Percentiles rank a stretch among this genome's conserved stretches.
These are phyloP conservation scores for Wickerhamiella galacta DNA, from an alignment of 805 yeast genomes.

Conservation along the genomic window DNA sequence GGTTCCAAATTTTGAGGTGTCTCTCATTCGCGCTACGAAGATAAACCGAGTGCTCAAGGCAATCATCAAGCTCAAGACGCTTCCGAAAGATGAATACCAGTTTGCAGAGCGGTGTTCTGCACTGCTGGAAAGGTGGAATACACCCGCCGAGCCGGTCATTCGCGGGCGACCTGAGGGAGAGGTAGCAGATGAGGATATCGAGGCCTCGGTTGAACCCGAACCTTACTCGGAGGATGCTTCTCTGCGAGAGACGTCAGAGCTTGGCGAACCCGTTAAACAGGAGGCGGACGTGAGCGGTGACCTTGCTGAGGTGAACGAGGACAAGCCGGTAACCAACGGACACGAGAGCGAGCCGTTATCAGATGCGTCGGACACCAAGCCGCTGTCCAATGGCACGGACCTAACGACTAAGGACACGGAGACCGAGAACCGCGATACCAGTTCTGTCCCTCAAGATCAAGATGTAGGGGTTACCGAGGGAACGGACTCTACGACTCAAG, in stretches of 20 bases:
- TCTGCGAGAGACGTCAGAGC: too few relatives aligned
- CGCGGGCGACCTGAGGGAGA: slow-evolving; percentile 15
- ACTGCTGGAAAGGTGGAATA: slow-evolving; percentile 9
- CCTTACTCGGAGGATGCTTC: too few relatives aligned
- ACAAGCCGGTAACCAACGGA: too few relatives aligned
- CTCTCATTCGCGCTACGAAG: slow-evolving; percentile 13
- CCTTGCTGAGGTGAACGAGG: too few relatives aligned
- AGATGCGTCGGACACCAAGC: too few relatives aligned
- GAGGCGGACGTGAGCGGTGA: background rate
- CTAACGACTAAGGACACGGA: background rate
- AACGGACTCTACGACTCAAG: background rate
- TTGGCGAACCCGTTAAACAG: background rate
- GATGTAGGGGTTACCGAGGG: background rate
- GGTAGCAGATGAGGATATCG: slow-evolving; percentile 11
- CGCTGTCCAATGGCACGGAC: too few relatives aligned
- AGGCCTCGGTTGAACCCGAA: slow-evolving; percentile 5
- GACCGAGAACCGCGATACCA: background rate
- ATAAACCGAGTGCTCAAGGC: slow-evolving; percentile 9
- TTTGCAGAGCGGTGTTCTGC: slow-evolving; percentile 4
- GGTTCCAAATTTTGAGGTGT: slow-evolving; percentile 11
- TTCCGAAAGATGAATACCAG: slow-evolving; percentile 2
- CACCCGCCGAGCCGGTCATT: slow-evolving; percentile 13
- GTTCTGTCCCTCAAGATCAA: background rate
- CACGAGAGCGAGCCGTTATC: too few relatives aligned
- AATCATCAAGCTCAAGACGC: background rate